A percentile compares a stretch with the other conserved stretches of the same genome.
These are phyloP conservation scores for Talaromyces wortmannii DNA, from an alignment of 495 filamentous ascomycete species.

Conservation along the genomic window DNA sequence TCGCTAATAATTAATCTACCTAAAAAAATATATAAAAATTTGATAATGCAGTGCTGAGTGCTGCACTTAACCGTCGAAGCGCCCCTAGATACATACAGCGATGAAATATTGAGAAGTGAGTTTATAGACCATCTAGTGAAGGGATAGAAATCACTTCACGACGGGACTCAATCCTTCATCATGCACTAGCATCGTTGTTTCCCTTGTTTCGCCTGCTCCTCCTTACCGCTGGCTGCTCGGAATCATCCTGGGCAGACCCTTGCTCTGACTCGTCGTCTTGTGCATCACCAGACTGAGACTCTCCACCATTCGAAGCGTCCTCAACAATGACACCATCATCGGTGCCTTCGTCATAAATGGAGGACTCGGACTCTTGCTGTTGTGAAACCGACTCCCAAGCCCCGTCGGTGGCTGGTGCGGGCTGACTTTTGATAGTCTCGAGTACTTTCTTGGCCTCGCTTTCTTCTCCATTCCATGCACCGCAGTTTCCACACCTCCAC, in stretches of 20 bases:
- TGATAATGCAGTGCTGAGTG: no score
- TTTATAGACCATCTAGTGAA: no score
- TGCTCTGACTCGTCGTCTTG: background rate
- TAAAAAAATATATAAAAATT: no score
- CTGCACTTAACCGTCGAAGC: no score
- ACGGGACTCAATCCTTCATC: no score
- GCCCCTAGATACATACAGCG: no score
- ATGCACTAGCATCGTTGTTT: no score
- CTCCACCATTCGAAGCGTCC: background rate
- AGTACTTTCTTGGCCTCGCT: constrained; percentile 60
- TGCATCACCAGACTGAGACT: background rate
- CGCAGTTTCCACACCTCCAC: constrained; percentile 86
- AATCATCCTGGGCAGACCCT: background rate
- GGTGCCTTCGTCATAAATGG: constrained; percentile 11
- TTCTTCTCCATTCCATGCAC: constrained; percentile 76
- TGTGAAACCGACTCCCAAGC: background rate
- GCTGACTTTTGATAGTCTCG: constrained; percentile 23
- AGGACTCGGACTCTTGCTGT: constrained; percentile 9
- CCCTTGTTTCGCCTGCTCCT: background rate
- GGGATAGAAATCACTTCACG: no score
- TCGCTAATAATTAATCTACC: no score
- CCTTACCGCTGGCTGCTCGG: background rate
- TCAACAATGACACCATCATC: constrained; percentile 23
- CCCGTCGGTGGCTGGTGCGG: constrained; percentile 4
- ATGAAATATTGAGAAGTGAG: no score